These are phyloP conservation scores for Kondoa subrosea DNA, from an alignment of 768 basidiomycete species.

Conservation along the genomic window DNA sequence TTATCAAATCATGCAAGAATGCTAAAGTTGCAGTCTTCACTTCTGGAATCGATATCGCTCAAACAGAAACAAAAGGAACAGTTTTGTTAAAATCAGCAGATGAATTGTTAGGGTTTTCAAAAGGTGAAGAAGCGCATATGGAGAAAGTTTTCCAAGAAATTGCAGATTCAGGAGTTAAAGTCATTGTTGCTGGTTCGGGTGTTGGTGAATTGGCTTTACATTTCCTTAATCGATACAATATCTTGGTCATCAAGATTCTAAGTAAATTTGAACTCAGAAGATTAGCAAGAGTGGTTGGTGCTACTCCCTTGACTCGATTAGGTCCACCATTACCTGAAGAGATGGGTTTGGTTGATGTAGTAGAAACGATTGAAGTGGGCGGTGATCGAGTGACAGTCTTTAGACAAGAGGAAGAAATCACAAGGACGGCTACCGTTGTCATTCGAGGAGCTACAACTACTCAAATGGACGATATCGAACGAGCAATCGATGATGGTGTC, in stretches of 20 bases:
- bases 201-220: conserved; percentile 92
- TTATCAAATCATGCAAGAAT: conserved; percentile 58
- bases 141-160: conserved; percentile 92
- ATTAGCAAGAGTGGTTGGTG: conserved; percentile 83
- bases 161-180: conserved; percentile 80
- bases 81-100: conserved; percentile 87
- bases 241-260: conserved; percentile 89
- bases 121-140: conserved; percentile 87
- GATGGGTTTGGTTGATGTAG: conserved; percentile 78
- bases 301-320: conserved; percentile 85
- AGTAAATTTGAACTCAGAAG: conserved; percentile 95
- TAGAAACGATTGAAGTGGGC: conserved; percentile 90
- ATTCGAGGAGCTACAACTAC: conserved; percentile 88
- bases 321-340: conserved; percentile 94
- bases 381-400: conserved; percentile 96
- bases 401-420: conserved; percentile 64
- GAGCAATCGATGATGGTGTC: conserved; percentile 90
- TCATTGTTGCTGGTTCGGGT: conserved; percentile 80
- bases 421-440: conserved; percentile 87
- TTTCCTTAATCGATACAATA: conserved; percentile 81
- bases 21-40: conserved; percentile 95
- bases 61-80: conserved; percentile 98
- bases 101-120: conserved; percentile 92
- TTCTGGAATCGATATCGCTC: conserved; percentile 73
- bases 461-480: conserved; percentile 83